A percentile compares a stretch with the other conserved stretches of the same genome.
Evolutionary conservation across 2,329 filamentous ascomycete species (phyloP).

Genomic region (Claviceps fusiformis): DNA sequence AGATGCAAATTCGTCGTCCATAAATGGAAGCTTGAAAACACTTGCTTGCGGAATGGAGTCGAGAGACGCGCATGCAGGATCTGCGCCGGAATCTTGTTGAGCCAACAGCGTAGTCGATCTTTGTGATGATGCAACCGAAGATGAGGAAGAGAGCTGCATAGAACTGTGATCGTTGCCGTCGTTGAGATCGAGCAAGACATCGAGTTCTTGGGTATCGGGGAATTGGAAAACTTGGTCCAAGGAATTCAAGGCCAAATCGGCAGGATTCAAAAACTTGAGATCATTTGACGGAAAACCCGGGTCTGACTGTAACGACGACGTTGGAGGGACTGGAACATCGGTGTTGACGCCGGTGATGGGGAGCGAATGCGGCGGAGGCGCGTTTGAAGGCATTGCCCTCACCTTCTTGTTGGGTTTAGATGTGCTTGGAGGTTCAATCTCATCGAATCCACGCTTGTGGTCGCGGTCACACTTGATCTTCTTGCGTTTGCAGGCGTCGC

Average conservation of each 20-base stretch:
- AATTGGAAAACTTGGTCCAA: slow-evolving; percentile 36
- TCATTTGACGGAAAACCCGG: slow-evolving; percentile 12
- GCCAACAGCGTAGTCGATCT: slow-evolving; percentile 15
- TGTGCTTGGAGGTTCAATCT: slow-evolving; percentile 14
- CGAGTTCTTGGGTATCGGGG: slow-evolving; percentile 26
- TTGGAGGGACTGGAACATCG: slow-evolving; percentile 4
- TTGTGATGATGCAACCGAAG: slow-evolving; percentile 13
- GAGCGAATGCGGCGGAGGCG: slow-evolving; percentile 7
- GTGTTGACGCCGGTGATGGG: background rate
- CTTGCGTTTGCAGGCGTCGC: slow-evolving; percentile 46
- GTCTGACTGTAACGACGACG: slow-evolving; percentile 8
- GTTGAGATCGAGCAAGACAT: slow-evolving; percentile 32
- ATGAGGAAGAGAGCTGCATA: slow-evolving; percentile 17
- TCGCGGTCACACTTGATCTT: slow-evolving; percentile 51
- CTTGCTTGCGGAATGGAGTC: slow-evolving; percentile 3
- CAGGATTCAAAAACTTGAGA: slow-evolving; percentile 9
- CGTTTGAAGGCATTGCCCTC: slow-evolving; percentile 13
- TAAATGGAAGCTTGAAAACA: slow-evolving; percentile 23
- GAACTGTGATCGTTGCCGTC: slow-evolving; percentile 30
- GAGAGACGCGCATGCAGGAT: slow-evolving; percentile 5
- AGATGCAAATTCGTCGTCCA: slow-evolving; percentile 12
- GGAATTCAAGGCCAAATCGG: slow-evolving; percentile 13
- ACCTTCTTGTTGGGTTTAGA: slow-evolving; percentile 29
- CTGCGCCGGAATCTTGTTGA: slow-evolving; percentile 9
- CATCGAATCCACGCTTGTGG: slow-evolving; percentile 30